These are phyloP conservation scores for Eragrostis tef DNA, from an alignment of 202 grass and related monocot genomes.

Conservation along the genomic window DNA sequence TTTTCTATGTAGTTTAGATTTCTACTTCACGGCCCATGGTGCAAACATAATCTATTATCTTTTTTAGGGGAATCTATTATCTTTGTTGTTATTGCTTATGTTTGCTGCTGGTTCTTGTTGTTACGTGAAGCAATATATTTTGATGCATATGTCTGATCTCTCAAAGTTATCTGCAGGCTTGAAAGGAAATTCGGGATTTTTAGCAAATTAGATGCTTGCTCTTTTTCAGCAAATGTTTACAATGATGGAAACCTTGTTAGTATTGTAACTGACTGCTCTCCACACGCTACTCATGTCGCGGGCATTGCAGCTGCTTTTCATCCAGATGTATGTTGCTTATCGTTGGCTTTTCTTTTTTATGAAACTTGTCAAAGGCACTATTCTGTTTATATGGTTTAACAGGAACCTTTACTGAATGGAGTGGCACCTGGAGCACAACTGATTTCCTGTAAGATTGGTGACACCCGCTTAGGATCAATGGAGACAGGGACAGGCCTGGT, in stretches of 20 bases:
- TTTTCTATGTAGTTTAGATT: conserved; percentile 28
- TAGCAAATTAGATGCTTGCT: conserved; percentile 97
- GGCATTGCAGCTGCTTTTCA: conserved; percentile 96
- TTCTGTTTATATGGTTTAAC: conserved; percentile 42
- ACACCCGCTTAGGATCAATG: conserved; percentile 95
- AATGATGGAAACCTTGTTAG: conserved; percentile 94
- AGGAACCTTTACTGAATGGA: conserved; percentile 95
- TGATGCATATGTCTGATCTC: conserved; percentile 25
- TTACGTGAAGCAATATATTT: conserved; percentile 9
- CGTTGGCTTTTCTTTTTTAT: conserved; percentile 37
- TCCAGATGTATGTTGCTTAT: conserved; percentile 70
- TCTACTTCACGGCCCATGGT: conserved; percentile 10
- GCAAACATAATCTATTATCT: conserved; percentile 9
- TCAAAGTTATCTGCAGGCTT: conserved; percentile 58
- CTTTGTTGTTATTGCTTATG: conserved; percentile 16
- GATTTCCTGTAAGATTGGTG: conserved; percentile 99
- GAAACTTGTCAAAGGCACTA: conserved; percentile 26
- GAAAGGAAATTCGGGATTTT: conserved; percentile 89
- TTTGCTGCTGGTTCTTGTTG: conserved; percentile 2
- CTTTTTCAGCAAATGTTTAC: conserved; percentile 93
- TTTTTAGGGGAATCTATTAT: neutral
- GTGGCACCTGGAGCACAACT: conserved; percentile 95
- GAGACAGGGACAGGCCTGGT: conserved; percentile 94
- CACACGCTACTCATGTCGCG: conserved; percentile 93
- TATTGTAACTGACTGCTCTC: conserved; percentile 97